A percentile compares a stretch with the other conserved stretches of the same genome.
Conservation (phyloP, 306 rosid species). For the Pyrus communis region DNA sequence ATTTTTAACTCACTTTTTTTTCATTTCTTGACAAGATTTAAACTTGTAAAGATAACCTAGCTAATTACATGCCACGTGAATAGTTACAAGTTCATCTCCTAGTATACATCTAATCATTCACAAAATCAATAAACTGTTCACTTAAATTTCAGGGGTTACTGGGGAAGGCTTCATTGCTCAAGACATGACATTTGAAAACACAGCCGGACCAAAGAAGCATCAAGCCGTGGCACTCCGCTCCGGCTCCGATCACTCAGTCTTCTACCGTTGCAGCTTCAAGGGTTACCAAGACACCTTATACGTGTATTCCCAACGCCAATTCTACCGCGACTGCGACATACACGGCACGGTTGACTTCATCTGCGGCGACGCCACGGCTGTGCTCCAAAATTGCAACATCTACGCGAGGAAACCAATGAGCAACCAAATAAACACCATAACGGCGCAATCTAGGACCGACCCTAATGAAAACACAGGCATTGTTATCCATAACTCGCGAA, state of each 20-base stretch:
- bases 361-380: constrained; percentile 43
- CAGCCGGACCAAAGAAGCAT: constrained; percentile 64
- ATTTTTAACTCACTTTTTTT: no score
- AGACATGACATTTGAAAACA: constrained; percentile 78
- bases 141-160: constrained; percentile 15
- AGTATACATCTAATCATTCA: neutral
- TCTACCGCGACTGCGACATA: constrained; percentile 73
- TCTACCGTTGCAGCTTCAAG: constrained; percentile 63
- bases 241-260: constrained; percentile 52
- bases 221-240: constrained; percentile 81
- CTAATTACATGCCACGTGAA: no score
- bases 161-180: constrained; percentile 68
- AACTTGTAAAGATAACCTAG: no score
- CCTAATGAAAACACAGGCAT: constrained; percentile 74
- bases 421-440: constrained; percentile 47
- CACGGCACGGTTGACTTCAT: constrained; percentile 80
- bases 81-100: neutral
- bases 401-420: constrained; percentile 39
- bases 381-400: constrained; percentile 68
- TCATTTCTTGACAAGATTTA: no score
- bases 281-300: constrained; percentile 84
- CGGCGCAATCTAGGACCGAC: constrained; percentile 62
- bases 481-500: constrained; percentile 36
- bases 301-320: constrained; percentile 58
- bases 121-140: no score